Percentiles rank a stretch among this genome's conserved stretches.
Evolutionary conservation across 331 rosid species (phyloP).

Genomic region (Erythrophleum ivorense): DNA sequence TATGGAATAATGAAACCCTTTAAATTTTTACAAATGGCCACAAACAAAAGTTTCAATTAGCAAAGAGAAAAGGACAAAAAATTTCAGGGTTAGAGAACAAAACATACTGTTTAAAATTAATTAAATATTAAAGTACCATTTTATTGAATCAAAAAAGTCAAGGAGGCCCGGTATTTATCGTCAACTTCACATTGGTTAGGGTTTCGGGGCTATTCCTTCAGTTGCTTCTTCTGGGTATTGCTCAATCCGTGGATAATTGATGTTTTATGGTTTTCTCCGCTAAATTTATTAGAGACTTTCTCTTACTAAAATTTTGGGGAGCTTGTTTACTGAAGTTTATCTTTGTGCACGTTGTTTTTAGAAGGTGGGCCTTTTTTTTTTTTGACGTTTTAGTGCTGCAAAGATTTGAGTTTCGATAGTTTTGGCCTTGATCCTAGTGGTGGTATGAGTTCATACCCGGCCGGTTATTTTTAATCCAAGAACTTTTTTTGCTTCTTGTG

Average conservation of each 20-base stretch:
- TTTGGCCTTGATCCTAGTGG: constrained; percentile 32
- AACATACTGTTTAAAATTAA: constrained; percentile 38
- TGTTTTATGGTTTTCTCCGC: constrained; percentile 37
- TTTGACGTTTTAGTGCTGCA: constrained; percentile 12
- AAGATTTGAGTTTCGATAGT: constrained; percentile 34
- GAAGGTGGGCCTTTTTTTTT: constrained; percentile 48
- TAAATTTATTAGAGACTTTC: constrained; percentile 35
- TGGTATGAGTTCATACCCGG: constrained; percentile 31
- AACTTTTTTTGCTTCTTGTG: constrained; percentile 16
- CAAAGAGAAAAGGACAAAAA: constrained; percentile 4
- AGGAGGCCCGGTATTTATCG: constrained; percentile 61
- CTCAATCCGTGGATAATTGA: constrained; percentile 39
- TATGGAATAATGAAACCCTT: constrained; percentile 24
- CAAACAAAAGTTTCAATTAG: constrained; percentile 35
- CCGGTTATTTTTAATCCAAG: not conserved
- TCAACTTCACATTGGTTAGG: constrained; percentile 59
- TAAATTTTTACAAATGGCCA: constrained; percentile 1
- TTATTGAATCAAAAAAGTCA: constrained; percentile 64
- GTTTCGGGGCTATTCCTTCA: constrained; percentile 52
- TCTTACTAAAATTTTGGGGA: constrained; percentile 33
- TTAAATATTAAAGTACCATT: constrained; percentile 47
- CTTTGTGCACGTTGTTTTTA: constrained; percentile 34
- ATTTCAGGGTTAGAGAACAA: constrained; percentile 40
- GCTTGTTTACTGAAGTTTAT: constrained; percentile 24
- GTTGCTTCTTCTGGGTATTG: constrained; percentile 58